Conservation (phyloP, 768 basidiomycete genomes). For the Boletus huronensis region DNA sequence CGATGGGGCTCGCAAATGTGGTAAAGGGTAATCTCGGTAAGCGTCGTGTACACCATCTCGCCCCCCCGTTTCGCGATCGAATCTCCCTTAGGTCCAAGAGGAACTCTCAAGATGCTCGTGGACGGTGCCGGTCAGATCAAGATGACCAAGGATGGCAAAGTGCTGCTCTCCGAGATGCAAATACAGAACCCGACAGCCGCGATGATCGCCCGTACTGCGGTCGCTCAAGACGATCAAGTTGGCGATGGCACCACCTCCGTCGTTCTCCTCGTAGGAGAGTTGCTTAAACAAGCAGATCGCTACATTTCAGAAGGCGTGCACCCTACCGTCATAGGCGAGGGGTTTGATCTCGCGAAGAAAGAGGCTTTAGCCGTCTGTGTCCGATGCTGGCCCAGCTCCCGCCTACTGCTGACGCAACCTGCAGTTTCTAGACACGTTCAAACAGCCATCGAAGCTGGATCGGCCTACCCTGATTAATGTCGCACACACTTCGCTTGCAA, state of each 20-base stretch:
- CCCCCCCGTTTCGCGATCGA: slow-evolving; percentile 23
- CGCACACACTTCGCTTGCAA: slow-evolving; percentile 92
- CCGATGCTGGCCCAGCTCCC: slow-evolving; percentile 10
- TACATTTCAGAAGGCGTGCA: slow-evolving; percentile 98
- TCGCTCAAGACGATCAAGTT: slow-evolving; percentile 98
- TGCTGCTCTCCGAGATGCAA: slow-evolving; percentile 98
- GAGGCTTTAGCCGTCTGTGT: slow-evolving; percentile 76
- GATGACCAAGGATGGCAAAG: slow-evolving; percentile 99
- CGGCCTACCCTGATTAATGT: slow-evolving; percentile 90
- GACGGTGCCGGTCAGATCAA: slow-evolving; percentile 98
- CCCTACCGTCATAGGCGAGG: slow-evolving; percentile 91
- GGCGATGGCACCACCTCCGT: slow-evolving; percentile 99
- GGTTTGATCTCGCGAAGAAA: slow-evolving; percentile 97
- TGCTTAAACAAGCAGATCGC: slow-evolving; percentile 96
- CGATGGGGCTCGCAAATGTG: slow-evolving; percentile 95
- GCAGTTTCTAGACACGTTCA: slow-evolving; percentile 92
- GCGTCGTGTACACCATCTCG: slow-evolving; percentile 23
- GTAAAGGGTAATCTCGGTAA: slow-evolving; percentile 96
- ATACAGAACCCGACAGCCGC: slow-evolving; percentile 99
- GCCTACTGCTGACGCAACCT: slow-evolving; percentile 21
- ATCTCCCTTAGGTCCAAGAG: slow-evolving; percentile 72
- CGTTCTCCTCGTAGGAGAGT: slow-evolving; percentile 90
- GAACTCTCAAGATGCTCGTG: slow-evolving; percentile 99
- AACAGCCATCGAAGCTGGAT: slow-evolving; percentile 72
- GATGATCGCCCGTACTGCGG: slow-evolving; percentile 97